Base-by-base conservation (phyloP, 768 basidiomycete species). In the Amanita exitialis region DNA sequence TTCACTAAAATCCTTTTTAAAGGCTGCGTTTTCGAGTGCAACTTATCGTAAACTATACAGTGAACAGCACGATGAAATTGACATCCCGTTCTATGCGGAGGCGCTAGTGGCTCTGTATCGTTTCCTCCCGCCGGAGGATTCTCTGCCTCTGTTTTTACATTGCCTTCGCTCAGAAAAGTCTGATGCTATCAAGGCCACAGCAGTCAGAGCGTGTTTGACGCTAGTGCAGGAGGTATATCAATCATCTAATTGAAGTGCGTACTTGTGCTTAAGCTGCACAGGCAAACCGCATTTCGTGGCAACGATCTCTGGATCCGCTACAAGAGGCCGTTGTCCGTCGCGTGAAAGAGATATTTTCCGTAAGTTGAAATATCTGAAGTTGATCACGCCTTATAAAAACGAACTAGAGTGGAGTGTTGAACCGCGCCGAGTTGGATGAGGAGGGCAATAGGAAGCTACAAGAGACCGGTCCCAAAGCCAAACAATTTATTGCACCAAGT, bases 101-200 rank as follows among this genome's bases (percentile, higher is more conserved):
- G 83, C 81, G 0, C 68, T 96, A 7, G 83, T 83, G 2, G 75
- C 78, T 1, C 63, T 90, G 8, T 92, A 77, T 62, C 78, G 87
- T 12, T 87, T 85, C 57, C 62, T 88, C 18, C 76, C 84, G 0
- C 67, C 73, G 38, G 76, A 80, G 39, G 83, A 88, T 35, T 72
- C 79, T 2, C 43, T 82, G 6, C 70, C 71, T 0, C 59, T 90
- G 5, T 87, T 92, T 60, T 59, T 68, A 18, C 69, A 70, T 12
- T 87, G 88, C 55, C 61, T 90, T 37, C 80, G 85, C 50, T 79
- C 89, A 7, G 86, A 90, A 57, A 77, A 85, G 27, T 84, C 87
- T 1, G 86, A 90, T 21, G 83, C 84, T 1, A 79, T 89, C 57
- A 92, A 92, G 69, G 78, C 84, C 9, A 79, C 79, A 52, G 90